phyloP scores from a whole-genome alignment of 805 yeast species.

The Cyberlindnera mississippiensis region DNA sequence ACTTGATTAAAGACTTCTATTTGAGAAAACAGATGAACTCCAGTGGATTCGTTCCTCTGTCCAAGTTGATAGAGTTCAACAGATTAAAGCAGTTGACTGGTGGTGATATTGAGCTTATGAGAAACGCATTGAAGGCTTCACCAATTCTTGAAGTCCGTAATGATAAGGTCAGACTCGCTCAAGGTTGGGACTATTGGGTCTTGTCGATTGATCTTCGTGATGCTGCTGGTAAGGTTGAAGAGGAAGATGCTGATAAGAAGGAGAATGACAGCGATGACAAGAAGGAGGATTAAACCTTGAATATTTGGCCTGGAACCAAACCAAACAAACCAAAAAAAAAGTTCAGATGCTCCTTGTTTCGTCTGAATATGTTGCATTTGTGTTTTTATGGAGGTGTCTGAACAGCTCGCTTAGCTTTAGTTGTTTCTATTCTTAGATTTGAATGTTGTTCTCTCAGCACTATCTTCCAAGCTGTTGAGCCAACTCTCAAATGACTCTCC shows the following conservation, averaged over 20 bases:
- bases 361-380: too few relatives aligned
- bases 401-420: too few relatives aligned
- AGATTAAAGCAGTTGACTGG: constrained; percentile 63
- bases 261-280: constrained; percentile 1
- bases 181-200: constrained; percentile 64
- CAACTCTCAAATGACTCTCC: too few relatives aligned
- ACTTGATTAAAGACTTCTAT: constrained; percentile 76
- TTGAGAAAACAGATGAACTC: constrained; percentile 78
- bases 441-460: too few relatives aligned
- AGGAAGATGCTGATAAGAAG: constrained; percentile 15
- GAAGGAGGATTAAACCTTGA: not conserved
- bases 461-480: too few relatives aligned
- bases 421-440: too few relatives aligned
- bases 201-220: constrained; percentile 48
- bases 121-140: constrained; percentile 14
- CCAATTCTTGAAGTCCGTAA: constrained; percentile 29
- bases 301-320: not conserved
- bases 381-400: too few relatives aligned
- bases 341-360: too few relatives aligned
- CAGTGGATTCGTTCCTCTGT: constrained; percentile 67
- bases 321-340: too few relatives aligned
- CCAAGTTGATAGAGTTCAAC: constrained; percentile 62
- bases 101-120: constrained; percentile 43
- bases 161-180: constrained; percentile 54
- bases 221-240: constrained; percentile 43